Evolutionary conservation across 257 asterid species (phyloP), one percentile per base, ranked within the genome.

Genomic region (Craterostigma plantagineum): DNA sequence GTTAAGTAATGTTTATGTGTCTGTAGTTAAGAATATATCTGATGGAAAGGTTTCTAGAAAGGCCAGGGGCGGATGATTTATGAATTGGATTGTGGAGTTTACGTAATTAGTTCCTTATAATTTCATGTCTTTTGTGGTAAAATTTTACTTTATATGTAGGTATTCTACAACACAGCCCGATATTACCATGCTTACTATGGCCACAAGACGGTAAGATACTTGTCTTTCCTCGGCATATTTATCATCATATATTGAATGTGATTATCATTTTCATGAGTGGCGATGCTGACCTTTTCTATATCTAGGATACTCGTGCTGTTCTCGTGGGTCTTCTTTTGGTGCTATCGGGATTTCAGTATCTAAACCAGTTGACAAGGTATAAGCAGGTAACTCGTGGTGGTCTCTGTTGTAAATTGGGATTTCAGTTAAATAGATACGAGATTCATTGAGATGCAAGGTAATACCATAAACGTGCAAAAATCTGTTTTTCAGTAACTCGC

Each of bases 111-210:
- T 9, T 10, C 40, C 11, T 36, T 8, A 12, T 10, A 2, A 10
- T 9, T 10, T 36, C 40, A 9, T 36, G 1, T 35, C 16, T 11
- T 35, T 48, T 40, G 43, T 23, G 30, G 30, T 23, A 23, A 23
- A 2, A 23, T 6, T 57, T 43, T 46, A 50, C 56, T 60, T 42
- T 46, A 48, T 10, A 10, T 11, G 49, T 59, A 87, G 92, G 79
- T 82, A 16, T 79, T 90, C 59, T 79, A 90, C 65, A 90, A 90
- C 54, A 65, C 95, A 33, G 95, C 99, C 38, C 64, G 92, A 34
- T 90, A 87, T 70, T 83, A 90, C 65, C 92, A 56, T 54, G 99
- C 99, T 59, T 83, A 81, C 67, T 83, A 90, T 52, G 94, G 95
- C 61, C 92, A 90, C 60, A 90, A 77, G 64, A 90, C 92, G 47